phyloP scores from a whole-genome alignment of 116 monocot species.

The Cymodocea nodosa region DNA sequence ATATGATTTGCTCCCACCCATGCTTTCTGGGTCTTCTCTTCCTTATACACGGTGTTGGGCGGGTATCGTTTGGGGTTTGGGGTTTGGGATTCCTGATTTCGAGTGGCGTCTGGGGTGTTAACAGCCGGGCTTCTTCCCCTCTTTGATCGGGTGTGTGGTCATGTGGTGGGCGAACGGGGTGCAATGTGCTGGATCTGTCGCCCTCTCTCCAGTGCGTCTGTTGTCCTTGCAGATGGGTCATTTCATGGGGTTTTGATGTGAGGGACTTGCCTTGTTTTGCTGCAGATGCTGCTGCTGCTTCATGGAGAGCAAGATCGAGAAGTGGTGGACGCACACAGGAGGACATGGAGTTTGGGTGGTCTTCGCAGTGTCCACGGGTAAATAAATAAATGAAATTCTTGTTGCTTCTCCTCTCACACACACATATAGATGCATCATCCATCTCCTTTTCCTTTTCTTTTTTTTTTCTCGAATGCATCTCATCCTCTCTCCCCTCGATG shows the following conservation, averaged over 20 bases:
- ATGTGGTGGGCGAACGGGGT: no score
- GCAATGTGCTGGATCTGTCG: neutral
- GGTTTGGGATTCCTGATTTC: no score
- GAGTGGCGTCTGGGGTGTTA: no score
- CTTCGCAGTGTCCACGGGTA: neutral
- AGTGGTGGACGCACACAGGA: constrained; percentile 1
- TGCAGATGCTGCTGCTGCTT: neutral
- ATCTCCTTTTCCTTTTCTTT: neutral
- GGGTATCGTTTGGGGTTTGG: no score
- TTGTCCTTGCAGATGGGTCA: neutral
- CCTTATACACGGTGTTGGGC: no score
- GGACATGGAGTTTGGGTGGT: neutral
- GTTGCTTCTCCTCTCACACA: no score
- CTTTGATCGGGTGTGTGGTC: no score
- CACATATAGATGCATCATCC: no score
- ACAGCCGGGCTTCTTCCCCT: no score
- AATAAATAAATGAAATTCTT: no score
- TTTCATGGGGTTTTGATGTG: constrained; percentile 3
- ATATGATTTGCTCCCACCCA: no score
- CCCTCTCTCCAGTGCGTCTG: neutral
- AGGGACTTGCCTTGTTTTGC: neutral
- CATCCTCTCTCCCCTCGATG: neutral
- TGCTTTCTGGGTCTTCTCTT: neutral
- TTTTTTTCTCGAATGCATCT: neutral
- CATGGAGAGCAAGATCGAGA: neutral